Conservation (phyloP, 352 stramenopile species). For the Phytophthora europaea region DNA sequence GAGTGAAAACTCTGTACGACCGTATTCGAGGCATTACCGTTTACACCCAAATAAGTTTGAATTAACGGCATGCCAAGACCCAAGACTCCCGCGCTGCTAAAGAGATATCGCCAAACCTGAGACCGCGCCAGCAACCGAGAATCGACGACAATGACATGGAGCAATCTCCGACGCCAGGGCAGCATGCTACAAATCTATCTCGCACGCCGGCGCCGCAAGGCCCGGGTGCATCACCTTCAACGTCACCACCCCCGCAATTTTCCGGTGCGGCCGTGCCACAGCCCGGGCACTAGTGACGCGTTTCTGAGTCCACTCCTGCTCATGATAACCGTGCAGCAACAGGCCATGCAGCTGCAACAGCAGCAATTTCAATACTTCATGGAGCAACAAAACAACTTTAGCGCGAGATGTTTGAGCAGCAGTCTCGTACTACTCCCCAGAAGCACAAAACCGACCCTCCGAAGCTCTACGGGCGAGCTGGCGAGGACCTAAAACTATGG, state of each 20-base stretch:
- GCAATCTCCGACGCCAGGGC: neutral
- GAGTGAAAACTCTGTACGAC: conserved; percentile 7
- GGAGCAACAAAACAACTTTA: conserved; percentile 21
- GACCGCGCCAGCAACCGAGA: conserved; percentile 1
- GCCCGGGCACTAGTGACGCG: neutral
- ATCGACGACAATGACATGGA: conserved; percentile 1
- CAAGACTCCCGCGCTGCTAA: conserved; percentile 2
- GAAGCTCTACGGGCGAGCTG: neutral
- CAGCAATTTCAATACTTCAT: conserved; percentile 18
- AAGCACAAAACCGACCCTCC: conserved; percentile 1
- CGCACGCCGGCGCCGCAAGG: neutral
- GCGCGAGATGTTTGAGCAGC: conserved; percentile 20
- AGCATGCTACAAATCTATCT: neutral
- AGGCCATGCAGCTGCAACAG: conserved; percentile 15
- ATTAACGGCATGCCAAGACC: conserved; percentile 4
- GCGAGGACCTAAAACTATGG: neutral
- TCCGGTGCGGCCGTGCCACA: conserved; percentile 4
- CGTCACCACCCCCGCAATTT: conserved; percentile 1
- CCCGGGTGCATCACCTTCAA: neutral
- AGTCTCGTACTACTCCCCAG: neutral
- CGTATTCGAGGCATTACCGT: conserved; percentile 14
- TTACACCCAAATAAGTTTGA: conserved; percentile 4
- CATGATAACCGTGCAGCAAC: conserved; percentile 5
- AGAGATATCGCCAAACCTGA: conserved; percentile 4
- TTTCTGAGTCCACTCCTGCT: neutral